Percentiles rank a stretch among this genome's conserved stretches.
Evolutionary conservation across 2,329 filamentous ascomycete species (phyloP).

Genomic region (Fonsecaea multimorphosa): DNA sequence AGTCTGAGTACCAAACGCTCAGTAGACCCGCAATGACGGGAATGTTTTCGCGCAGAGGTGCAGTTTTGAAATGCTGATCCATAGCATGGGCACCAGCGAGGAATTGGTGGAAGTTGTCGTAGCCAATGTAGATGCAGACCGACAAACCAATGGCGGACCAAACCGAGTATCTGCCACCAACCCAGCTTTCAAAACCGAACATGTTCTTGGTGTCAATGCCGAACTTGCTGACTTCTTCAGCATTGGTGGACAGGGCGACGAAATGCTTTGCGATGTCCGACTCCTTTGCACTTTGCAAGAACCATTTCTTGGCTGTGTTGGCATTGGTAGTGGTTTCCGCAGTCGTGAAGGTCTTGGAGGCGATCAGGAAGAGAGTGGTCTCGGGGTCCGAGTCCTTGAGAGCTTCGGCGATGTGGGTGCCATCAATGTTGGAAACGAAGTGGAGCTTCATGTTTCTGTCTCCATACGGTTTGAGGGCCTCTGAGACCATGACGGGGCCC

Average conservation of each 20-base stretch:
- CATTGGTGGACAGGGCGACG: conserved; percentile 95
- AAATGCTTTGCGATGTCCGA: conserved; percentile 94
- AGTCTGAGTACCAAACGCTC: conserved; percentile 98
- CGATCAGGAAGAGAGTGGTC: conserved; percentile 97
- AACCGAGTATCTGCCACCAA: conserved; percentile 96
- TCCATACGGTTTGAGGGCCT: conserved; percentile 94
- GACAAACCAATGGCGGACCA: conserved; percentile 98
- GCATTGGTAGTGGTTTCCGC: conserved; percentile 97
- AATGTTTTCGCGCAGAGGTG: conserved; percentile 93
- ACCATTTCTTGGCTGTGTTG: conserved; percentile 96
- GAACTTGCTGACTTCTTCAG: conserved; percentile 94
- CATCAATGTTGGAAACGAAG: conserved; percentile 99
- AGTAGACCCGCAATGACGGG: conserved; percentile 88
- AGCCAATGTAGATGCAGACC: conserved; percentile 93
- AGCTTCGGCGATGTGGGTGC: conserved; percentile 95
- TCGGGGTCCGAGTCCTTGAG: conserved; percentile 88
- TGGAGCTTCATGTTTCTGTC: conserved; percentile 85
- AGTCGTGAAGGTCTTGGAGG: conserved; percentile 99
- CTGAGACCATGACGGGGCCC: conserved; percentile 97
- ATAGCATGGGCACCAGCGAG: conserved; percentile 92
- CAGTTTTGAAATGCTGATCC: conserved; percentile 96
- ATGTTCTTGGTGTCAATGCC: conserved; percentile 99
- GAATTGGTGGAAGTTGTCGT: conserved; percentile 97
- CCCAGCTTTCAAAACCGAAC: conserved; percentile 99
- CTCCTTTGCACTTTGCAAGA: conserved; percentile 84